Conservation (phyloP, 495 filamentous ascomycete species). For the Tuber microsphaerosporum region DNA sequence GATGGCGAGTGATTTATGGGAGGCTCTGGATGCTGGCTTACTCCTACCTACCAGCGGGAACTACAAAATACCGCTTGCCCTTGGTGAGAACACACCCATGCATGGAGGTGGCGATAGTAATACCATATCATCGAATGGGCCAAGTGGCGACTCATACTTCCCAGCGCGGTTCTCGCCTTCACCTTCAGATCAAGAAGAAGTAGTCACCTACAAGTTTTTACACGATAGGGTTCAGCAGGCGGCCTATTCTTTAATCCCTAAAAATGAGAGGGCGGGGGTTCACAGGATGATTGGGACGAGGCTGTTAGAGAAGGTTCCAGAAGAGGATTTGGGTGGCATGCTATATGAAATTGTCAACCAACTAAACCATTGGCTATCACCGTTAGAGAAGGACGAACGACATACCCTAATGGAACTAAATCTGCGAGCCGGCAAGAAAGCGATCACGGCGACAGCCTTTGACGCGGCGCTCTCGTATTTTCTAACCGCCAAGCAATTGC, state of each 20-base stretch:
- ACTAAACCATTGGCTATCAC: slow-evolving; percentile 41
- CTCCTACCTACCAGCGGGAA: slow-evolving; percentile 37
- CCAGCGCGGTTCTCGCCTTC: slow-evolving; percentile 30
- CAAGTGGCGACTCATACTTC: slow-evolving; percentile 29
- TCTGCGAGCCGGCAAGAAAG: slow-evolving; percentile 39
- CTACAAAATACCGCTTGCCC: slow-evolving; percentile 36
- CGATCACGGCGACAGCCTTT: slow-evolving; percentile 41
- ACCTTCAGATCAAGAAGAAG: slow-evolving; percentile 34
- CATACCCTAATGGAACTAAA: slow-evolving; percentile 40
- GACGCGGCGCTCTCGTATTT: slow-evolving; percentile 38
- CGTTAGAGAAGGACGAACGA: slow-evolving; percentile 31
- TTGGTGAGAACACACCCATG: slow-evolving; percentile 10
- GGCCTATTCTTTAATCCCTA: slow-evolving; percentile 39
- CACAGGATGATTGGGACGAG: slow-evolving; percentile 40
- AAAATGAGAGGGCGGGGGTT: slow-evolving; percentile 35
- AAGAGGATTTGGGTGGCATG: slow-evolving; percentile 35
- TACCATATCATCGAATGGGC: neutral
- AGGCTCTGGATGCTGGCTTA: slow-evolving; percentile 38
- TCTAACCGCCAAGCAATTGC: slow-evolving; percentile 33
- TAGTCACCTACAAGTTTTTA: slow-evolving; percentile 40
- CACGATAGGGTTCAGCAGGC: slow-evolving; percentile 41
- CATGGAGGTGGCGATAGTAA: slow-evolving; percentile 8
- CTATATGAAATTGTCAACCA: slow-evolving; percentile 42
- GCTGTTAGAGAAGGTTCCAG: slow-evolving; percentile 35
- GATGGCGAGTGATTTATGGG: slow-evolving; percentile 39